Conservation (phyloP, 2,329 filamentous ascomycete genomes). For the Ascosphaera apis region DNA sequence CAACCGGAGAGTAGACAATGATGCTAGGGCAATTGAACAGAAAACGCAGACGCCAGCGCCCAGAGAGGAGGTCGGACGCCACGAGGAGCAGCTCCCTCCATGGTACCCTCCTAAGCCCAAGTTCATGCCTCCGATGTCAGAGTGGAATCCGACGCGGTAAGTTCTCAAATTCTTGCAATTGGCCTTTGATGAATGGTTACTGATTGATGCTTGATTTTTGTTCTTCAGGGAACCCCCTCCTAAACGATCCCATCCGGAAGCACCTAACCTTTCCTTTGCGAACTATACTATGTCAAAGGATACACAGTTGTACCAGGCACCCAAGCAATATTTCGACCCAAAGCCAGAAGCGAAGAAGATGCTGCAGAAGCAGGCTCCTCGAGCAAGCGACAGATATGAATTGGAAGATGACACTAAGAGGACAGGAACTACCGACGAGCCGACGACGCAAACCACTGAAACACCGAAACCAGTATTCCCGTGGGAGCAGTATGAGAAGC, state of each 20-base stretch:
- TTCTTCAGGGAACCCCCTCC: slow-evolving; percentile 34
- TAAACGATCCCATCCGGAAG: slow-evolving; percentile 54
- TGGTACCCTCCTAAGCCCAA: slow-evolving; percentile 14
- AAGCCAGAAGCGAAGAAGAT: slow-evolving; percentile 51
- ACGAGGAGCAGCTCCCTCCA: slow-evolving; percentile 15
- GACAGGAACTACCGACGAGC: neutral
- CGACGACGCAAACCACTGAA: slow-evolving; percentile 21
- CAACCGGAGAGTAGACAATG: slow-evolving; percentile 1
- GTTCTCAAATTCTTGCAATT: slow-evolving; percentile 7
- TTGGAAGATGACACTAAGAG: neutral
- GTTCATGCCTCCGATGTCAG: slow-evolving; percentile 33
- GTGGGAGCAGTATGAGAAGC: slow-evolving; percentile 49
- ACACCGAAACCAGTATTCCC: slow-evolving; percentile 57
- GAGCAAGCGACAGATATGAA: slow-evolving; percentile 20
- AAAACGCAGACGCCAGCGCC: slow-evolving; percentile 22
- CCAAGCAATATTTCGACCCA: slow-evolving; percentile 48
- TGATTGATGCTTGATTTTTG: slow-evolving; percentile 5
- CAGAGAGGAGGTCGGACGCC: slow-evolving; percentile 13
- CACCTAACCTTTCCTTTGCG: slow-evolving; percentile 53
- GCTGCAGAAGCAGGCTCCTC: slow-evolving; percentile 57
- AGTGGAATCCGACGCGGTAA: slow-evolving; percentile 41
- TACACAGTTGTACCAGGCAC: slow-evolving; percentile 50
- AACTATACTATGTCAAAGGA: slow-evolving; percentile 71
- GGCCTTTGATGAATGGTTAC: slow-evolving; percentile 2
- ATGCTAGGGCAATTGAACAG: neutral